Conservation (phyloP, 345 rosid species). For the Syzygium grande region DNA sequence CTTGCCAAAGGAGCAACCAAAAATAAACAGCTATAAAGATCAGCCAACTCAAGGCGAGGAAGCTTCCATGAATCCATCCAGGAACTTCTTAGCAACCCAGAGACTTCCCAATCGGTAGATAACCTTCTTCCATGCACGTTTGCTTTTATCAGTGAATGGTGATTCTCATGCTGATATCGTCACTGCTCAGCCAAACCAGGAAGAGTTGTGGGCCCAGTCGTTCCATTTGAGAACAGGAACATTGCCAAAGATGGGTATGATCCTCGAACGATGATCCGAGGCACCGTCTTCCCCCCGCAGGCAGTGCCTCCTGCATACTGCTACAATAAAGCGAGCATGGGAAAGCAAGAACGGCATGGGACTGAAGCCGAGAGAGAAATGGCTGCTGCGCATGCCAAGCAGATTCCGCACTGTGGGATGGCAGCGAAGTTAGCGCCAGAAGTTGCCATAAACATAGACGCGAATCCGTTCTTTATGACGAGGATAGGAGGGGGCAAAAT, state of each 20-base stretch:
- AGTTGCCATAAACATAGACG: slow-evolving; percentile 66
- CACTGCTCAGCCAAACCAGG: slow-evolving; percentile 56
- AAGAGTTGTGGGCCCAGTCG: slow-evolving; percentile 50
- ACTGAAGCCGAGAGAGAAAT: slow-evolving; percentile 40
- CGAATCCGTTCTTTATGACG: slow-evolving; percentile 70
- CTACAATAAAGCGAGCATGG: slow-evolving; percentile 29
- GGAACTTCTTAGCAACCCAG: slow-evolving; percentile 45
- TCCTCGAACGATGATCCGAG: slow-evolving; percentile 54
- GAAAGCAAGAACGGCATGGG: slow-evolving; percentile 43
- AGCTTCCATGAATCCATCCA: slow-evolving; percentile 28
- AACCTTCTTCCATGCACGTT: background rate
- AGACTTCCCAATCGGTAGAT: slow-evolving; percentile 58
- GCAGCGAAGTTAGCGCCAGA: slow-evolving; percentile 54
- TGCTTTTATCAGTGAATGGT: background rate
- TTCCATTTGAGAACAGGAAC: slow-evolving; percentile 46
- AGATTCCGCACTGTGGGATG: slow-evolving; percentile 42
- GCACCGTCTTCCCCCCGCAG: slow-evolving; percentile 38
- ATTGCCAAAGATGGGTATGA: slow-evolving; percentile 48
- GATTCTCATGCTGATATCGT: slow-evolving; percentile 4
- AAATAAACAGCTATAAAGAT: slow-evolving; percentile 16
- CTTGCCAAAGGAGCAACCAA: slow-evolving; percentile 39
- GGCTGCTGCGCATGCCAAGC: slow-evolving; percentile 37
- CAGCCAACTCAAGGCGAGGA: slow-evolving; percentile 32
- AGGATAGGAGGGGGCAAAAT: slow-evolving; percentile 47
- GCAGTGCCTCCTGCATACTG: slow-evolving; percentile 30